These are phyloP conservation scores for Clonostachys rhizophaga DNA, from an alignment of 2,329 filamentous ascomycete genomes.

Conservation along the genomic window DNA sequence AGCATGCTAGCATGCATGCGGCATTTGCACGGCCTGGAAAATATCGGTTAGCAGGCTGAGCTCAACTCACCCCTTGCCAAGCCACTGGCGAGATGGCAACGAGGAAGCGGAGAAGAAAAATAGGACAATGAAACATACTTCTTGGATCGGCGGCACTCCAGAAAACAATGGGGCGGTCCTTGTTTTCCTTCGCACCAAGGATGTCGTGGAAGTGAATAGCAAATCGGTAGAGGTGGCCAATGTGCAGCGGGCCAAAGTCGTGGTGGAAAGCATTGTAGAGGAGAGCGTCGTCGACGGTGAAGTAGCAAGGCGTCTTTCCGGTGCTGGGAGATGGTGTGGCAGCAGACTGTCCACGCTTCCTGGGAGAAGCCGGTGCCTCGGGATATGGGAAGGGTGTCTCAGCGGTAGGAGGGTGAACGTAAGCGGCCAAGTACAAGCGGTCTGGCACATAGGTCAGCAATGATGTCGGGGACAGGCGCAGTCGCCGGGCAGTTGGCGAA, in stretches of 20 bases:
- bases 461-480: background rate
- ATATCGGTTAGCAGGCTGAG: background rate
- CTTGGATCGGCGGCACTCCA: slow-evolving; percentile 91
- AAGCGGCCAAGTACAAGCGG: slow-evolving; percentile 91
- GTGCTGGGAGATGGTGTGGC: slow-evolving; percentile 21
- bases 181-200: slow-evolving; percentile 84
- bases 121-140: slow-evolving; percentile 51
- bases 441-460: slow-evolving; percentile 47
- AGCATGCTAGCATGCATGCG: slow-evolving; percentile 90
- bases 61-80: background rate
- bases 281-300: slow-evolving; percentile 87
- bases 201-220: slow-evolving; percentile 95
- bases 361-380: slow-evolving; percentile 48
- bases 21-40: slow-evolving; percentile 80
- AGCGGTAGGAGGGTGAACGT: slow-evolving; percentile 73
- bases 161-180: slow-evolving; percentile 87
- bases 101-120: background rate
- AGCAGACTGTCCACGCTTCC: slow-evolving; percentile 51
- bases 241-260: slow-evolving; percentile 96
- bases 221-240: slow-evolving; percentile 95
- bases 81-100: background rate
- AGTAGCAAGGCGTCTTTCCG: slow-evolving; percentile 73
- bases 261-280: slow-evolving; percentile 98
- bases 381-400: slow-evolving; percentile 86
- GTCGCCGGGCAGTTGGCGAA: too few species aligned